Evolutionary conservation across 2,329 filamentous ascomycete species (phyloP).

Genomic region (Colletotrichum brevisporum): DNA sequence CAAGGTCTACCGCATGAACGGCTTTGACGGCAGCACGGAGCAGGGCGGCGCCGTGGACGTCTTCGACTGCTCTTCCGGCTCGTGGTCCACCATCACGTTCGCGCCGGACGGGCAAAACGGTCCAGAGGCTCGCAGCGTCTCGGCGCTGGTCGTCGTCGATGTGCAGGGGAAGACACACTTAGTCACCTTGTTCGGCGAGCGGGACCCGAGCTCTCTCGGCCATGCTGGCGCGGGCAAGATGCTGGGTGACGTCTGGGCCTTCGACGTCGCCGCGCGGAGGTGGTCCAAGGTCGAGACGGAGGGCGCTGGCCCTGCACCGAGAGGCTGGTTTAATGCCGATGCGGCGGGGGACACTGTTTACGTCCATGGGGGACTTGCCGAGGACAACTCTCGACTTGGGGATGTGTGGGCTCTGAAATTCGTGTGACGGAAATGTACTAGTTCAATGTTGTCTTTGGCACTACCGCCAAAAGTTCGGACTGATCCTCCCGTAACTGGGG

Average conservation of each 20-base stretch:
- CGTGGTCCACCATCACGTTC: conserved; percentile 47
- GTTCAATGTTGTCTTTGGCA: not conserved
- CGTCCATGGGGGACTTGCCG: conserved; percentile 56
- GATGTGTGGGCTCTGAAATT: conserved; percentile 55
- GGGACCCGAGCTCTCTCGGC: conserved; percentile 53
- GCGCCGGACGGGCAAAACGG: conserved; percentile 47
- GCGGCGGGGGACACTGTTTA: conserved; percentile 45
- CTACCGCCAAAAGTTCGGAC: too few species aligned
- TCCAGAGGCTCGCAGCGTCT: conserved; percentile 51
- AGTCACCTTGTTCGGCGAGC: conserved; percentile 57
- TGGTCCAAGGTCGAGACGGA: conserved; percentile 48
- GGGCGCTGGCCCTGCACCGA: conserved; percentile 46
- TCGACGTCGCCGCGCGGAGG: conserved; percentile 49
- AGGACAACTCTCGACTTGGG: conserved; percentile 53
- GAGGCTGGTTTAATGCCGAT: conserved; percentile 59
- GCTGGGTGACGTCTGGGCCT: conserved; percentile 57
- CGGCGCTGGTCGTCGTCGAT: conserved; percentile 45
- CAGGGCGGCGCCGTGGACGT: conserved; percentile 71
- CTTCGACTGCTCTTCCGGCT: conserved; percentile 43
- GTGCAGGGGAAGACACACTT: conserved; percentile 46
- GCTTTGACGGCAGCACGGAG: conserved; percentile 73
- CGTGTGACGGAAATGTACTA: not conserved
- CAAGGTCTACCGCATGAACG: conserved; percentile 72
- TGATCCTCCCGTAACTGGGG: too few species aligned
- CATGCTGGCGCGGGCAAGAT: conserved; percentile 58